Evolutionary conservation across 2,329 filamentous ascomycete species (phyloP).

Genomic region (Penicillium olsonii): DNA sequence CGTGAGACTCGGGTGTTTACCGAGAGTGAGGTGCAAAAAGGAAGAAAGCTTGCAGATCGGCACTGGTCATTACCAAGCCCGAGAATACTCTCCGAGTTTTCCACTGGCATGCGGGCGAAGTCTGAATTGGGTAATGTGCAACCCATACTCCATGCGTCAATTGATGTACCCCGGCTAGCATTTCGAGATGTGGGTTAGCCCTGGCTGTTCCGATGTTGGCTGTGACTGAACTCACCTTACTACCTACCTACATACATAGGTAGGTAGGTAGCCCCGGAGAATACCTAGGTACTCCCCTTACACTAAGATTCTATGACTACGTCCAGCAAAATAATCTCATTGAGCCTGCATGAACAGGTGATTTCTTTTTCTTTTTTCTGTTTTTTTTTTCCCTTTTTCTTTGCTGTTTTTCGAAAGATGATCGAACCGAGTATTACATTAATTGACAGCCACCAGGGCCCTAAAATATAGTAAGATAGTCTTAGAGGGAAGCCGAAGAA

Average conservation of each 20-base stretch:
- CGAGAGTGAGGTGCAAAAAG: background rate
- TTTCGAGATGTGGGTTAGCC: too few relatives aligned
- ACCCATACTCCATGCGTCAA: too few relatives aligned
- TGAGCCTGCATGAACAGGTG: background rate
- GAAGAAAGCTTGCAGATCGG: background rate
- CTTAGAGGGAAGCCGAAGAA: slow-evolving; percentile 3
- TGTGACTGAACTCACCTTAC: too few relatives aligned
- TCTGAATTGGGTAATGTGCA: too few relatives aligned
- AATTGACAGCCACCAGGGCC: slow-evolving; percentile 10
- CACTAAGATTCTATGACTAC: too few relatives aligned
- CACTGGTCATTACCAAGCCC: too few relatives aligned
- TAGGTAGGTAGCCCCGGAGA: too few relatives aligned
- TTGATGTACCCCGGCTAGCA: too few relatives aligned
- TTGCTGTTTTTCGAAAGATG: background rate
- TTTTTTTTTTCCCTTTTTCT: background rate
- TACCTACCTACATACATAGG: too few relatives aligned
- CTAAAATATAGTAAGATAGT: background rate
- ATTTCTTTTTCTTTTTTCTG: background rate
- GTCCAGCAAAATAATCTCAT: background rate
- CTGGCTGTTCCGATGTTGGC: too few relatives aligned
- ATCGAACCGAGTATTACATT: slow-evolving; percentile 19
- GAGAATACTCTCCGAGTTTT: too few relatives aligned
- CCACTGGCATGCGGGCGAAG: too few relatives aligned
- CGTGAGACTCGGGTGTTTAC: background rate
- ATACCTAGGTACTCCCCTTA: background rate